Base-by-base conservation (phyloP, 202 grass and related monocot genomes). In the Setaria italica region DNA sequence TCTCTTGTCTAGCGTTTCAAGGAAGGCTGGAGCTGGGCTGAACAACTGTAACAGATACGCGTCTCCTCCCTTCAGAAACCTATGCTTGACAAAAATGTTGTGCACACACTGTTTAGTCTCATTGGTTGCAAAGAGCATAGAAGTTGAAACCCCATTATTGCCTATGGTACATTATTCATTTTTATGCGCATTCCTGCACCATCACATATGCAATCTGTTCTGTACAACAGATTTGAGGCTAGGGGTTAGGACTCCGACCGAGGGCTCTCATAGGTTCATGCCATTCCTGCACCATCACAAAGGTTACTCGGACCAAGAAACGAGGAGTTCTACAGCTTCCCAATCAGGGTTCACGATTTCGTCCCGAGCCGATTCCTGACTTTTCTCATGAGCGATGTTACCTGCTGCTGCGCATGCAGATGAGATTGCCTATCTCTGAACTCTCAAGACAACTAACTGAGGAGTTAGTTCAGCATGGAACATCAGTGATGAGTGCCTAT, bases 321-420 rank as follows among this genome's bases (percentile, higher is more conserved):
- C 29, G 90, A 92, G 1, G 90, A 97, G 70, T 99, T 99, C 92
- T 99, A 99, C 45, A 83, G 89, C 72, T 99, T 33, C 74, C 94
- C 94, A 9, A 94, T 99, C 68, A 90, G 73, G 87, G 63, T 97
- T 25, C 90, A 90, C 3, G 74, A 93, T 13, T 68, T 64, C 21
- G 70, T 99, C 11, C 90, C 92, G 0, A 89, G 73, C 15, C 76
- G 94, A n/a, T 99, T 85, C 46, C 62, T 81, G 62, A 87, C 35
- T 25, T 87, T 87, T 58, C 9, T 67, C 41, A 62, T 80, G 55
- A 62, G 34, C 12, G 25, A 25, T n/a, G n/a, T 25, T 25, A 25
- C 25, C 25, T 56, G 25, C 13, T 78, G 17, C 13, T 5, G 77
- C 57, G 76, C 71, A 74, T 90, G 82, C 85, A 82, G 79, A 82